Percentiles rank a stretch among this genome's conserved stretches.
Evolutionary conservation across 2,329 filamentous ascomycete species (phyloP).

Genomic region (Talaromyces sp.): DNA sequence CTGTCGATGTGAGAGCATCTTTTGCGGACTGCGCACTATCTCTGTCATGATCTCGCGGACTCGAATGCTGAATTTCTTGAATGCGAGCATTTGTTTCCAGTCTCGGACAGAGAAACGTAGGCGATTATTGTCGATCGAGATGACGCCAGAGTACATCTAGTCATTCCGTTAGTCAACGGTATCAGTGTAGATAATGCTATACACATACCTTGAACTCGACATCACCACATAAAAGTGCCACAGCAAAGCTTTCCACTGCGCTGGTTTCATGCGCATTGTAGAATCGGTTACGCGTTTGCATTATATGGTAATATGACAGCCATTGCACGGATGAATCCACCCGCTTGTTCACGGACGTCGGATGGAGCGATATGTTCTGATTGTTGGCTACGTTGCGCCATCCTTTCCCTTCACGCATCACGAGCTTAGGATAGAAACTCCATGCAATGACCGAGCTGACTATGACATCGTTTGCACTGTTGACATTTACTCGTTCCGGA

Average conservation of each 20-base stretch:
- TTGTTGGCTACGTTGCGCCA: slow-evolving; percentile 92
- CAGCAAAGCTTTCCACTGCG: slow-evolving; percentile 73
- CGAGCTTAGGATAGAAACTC: slow-evolving; percentile 92
- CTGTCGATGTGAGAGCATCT: slow-evolving; percentile 55
- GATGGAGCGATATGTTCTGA: slow-evolving; percentile 80
- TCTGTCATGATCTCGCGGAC: slow-evolving; percentile 71
- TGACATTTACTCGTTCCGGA: slow-evolving; percentile 67
- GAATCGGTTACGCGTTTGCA: slow-evolving; percentile 76
- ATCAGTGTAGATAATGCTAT: neutral
- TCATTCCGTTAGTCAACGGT: neutral
- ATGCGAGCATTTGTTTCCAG: slow-evolving; percentile 86
- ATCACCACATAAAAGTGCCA: slow-evolving; percentile 82
- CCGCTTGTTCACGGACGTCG: slow-evolving; percentile 81
- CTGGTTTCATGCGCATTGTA: slow-evolving; percentile 90
- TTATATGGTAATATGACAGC: slow-evolving; percentile 94
- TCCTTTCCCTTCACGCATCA: slow-evolving; percentile 78
- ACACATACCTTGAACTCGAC: slow-evolving; percentile 71
- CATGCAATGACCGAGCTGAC: slow-evolving; percentile 80
- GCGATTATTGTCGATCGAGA: slow-evolving; percentile 82
- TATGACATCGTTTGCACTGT: slow-evolving; percentile 76
- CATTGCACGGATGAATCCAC: slow-evolving; percentile 58
- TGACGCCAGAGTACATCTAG: slow-evolving; percentile 79
- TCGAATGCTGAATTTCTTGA: slow-evolving; percentile 72
- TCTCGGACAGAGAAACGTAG: slow-evolving; percentile 77
- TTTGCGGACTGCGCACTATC: slow-evolving; percentile 54